Evolutionary conservation across 1,284 basidiomycete genomes (phyloP).

Genomic region (Malassezia yamatoensis): DNA sequence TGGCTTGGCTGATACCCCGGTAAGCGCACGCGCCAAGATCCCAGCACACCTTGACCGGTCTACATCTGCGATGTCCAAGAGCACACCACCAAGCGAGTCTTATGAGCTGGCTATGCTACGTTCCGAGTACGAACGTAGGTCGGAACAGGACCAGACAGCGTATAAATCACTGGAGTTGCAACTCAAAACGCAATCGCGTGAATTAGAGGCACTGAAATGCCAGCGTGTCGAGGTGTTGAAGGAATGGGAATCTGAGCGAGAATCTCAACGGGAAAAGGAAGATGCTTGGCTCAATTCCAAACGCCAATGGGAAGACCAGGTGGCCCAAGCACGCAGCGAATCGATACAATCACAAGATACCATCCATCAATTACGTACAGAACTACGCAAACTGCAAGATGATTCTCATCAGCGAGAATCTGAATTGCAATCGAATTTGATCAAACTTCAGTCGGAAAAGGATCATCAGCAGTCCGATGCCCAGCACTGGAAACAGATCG

Average conservation of each 20-base stretch:
- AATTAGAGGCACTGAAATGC: slow-evolving; percentile 33
- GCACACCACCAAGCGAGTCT: slow-evolving; percentile 1
- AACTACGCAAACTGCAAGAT: slow-evolving; percentile 7
- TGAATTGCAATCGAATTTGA: slow-evolving; percentile 19
- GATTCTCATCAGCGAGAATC: slow-evolving; percentile 3
- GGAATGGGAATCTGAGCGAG: slow-evolving; percentile 37
- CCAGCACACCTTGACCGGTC: no score
- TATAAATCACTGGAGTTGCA: slow-evolving; percentile 34
- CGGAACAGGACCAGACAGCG: slow-evolving; percentile 25
- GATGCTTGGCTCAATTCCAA: slow-evolving; percentile 20
- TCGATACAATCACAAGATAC: slow-evolving; percentile 21
- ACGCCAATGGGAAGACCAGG: slow-evolving; percentile 20
- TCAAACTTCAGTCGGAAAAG: slow-evolving; percentile 16
- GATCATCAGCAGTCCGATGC: slow-evolving; percentile 8
- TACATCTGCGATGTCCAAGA: not conserved
- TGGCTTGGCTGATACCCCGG: not conserved
- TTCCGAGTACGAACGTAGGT: slow-evolving; percentile 30
- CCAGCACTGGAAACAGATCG: slow-evolving; percentile 2
- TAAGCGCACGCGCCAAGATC: not conserved
- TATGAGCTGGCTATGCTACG: slow-evolving; percentile 31
- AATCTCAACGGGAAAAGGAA: slow-evolving; percentile 18
- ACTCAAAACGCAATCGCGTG: slow-evolving; percentile 27
- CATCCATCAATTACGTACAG: slow-evolving; percentile 14
- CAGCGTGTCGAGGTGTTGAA: slow-evolving; percentile 33
- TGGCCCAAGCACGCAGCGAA: slow-evolving; percentile 18